phyloP scores from a whole-genome alignment of 2,329 filamentous ascomycete genomes.

The Colletotrichum nymphaeae region DNA sequence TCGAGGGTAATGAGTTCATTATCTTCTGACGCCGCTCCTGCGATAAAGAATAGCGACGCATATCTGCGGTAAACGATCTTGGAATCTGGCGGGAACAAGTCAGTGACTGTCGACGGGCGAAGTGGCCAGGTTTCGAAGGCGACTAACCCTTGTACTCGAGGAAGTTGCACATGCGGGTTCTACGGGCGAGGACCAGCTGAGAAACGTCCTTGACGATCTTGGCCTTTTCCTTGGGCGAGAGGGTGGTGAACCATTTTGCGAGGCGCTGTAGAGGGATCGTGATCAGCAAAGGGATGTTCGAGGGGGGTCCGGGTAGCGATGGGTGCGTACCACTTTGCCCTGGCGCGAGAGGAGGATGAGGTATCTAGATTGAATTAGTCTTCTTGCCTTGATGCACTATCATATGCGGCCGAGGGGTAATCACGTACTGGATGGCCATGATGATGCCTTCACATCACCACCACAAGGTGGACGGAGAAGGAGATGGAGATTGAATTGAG shows the following conservation, averaged over 20 bases:
- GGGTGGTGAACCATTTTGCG: conserved; percentile 98
- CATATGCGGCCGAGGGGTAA: neutral
- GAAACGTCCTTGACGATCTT: conserved; percentile 99
- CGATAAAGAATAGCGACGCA: conserved; percentile 99
- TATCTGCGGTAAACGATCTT: conserved; percentile 99
- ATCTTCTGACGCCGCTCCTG: conserved; percentile 94
- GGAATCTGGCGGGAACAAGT: conserved; percentile 72
- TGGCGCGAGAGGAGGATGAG: conserved; percentile 97
- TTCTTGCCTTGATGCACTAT: conserved; percentile 11
- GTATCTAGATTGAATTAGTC: conserved; percentile 71
- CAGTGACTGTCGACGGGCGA: neutral
- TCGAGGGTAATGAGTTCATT: conserved; percentile 99
- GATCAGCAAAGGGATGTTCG: neutral
- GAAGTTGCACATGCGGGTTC: conserved; percentile 99
- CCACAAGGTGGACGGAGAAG: conserved; percentile 25
- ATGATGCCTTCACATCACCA: conserved; percentile 39
- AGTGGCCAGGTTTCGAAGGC: neutral
- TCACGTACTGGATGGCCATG: conserved; percentile 59
- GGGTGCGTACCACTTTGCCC: conserved; percentile 91
- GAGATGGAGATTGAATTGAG: conserved; percentile 27
- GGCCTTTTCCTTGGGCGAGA: conserved; percentile 97
- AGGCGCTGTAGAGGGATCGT: conserved; percentile 74
- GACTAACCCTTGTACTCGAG: conserved; percentile 93
- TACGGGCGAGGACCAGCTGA: conserved; percentile 92
- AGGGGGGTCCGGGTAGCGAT: neutral